Conservation (phyloP, 441 rosid species). For the Pelargonium citronellum region DNA sequence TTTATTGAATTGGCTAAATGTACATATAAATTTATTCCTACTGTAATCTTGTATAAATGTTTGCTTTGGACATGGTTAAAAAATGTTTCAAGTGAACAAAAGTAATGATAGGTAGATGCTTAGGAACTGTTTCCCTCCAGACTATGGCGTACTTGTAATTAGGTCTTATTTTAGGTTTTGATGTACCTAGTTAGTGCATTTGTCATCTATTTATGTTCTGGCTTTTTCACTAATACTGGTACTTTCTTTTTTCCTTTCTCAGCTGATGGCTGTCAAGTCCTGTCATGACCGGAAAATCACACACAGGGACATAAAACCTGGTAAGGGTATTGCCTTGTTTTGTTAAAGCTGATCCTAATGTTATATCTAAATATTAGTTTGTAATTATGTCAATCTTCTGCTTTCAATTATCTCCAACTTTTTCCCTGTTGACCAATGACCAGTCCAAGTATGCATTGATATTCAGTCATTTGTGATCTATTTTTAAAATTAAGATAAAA, state of each 20-base stretch:
- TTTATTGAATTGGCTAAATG: neutral
- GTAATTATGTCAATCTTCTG: slow-evolving; percentile 2
- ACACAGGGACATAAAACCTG: slow-evolving; percentile 96
- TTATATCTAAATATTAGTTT: neutral
- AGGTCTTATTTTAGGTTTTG: slow-evolving; percentile 1
- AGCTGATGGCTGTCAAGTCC: slow-evolving; percentile 83
- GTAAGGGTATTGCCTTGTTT: slow-evolving; percentile 38
- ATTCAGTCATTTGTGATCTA: neutral
- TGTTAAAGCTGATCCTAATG: slow-evolving; percentile 11
- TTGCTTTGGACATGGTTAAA: neutral
- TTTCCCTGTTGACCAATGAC: slow-evolving; percentile 10
- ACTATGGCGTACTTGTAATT: neutral
- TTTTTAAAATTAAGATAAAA: neutral
- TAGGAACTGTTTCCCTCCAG: slow-evolving; percentile 1
- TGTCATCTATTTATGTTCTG: neutral
- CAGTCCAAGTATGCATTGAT: slow-evolving; percentile 6
- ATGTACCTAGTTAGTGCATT: slow-evolving; percentile 4
- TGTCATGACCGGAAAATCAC: slow-evolving; percentile 96
- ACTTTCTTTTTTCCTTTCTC: slow-evolving; percentile 21
- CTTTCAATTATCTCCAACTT: slow-evolving; percentile 6
- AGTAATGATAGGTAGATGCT: neutral
- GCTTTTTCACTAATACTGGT: slow-evolving; percentile 5
- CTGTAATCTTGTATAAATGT: neutral
- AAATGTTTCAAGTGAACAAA: neutral
- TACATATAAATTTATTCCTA: slow-evolving; percentile 1